Evolutionary conservation across 441 rosid species (phyloP), one percentile per base, ranked within the genome.

Genomic region (Cnidoscolus chayamansa): DNA sequence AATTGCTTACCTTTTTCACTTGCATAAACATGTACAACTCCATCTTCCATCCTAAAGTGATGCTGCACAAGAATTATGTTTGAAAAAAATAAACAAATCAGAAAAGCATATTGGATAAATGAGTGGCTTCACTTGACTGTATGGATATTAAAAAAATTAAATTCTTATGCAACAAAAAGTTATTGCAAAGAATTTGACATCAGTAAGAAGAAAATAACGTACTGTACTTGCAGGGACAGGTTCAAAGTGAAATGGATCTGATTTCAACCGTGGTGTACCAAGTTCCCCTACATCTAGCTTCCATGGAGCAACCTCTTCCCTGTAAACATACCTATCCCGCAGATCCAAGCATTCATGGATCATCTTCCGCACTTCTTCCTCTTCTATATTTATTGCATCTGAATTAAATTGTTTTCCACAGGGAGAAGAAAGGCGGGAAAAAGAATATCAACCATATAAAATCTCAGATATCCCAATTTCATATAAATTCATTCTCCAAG

Each of bases 271-370:
- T 5, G 87, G 71, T 19, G 83, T 67, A 71, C 71, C 50, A 53
- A 87, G 61, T 65, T 84, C 85, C 40, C 79, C 72, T 48, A 76
- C 75, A 57, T 81, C 70, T 62, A 67, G 81, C 77, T 82, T 76
- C 94, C 91, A 89, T 13, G 94, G 91, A 63, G 90, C 85, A 71
- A 78, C 77, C n/a, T 75, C 67, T 78, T 89, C 94, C 65, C 80
- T 84, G 74, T 66, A 89, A 58, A 89, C 66, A 76, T 89, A 89
- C 30, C 67, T 77, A 58, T 81, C 79, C 51, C 91, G 84, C 87
- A 87, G 68, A 73, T 84, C 86, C 86, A 89, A 85, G 66, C 91
- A 86, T 3, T 87, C 88, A 56, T 79, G 79, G 71, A 86, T 37
- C 84, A 86, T 75, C 77, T 72, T 86, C 57, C 77, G 68, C 45